Evolutionary conservation across 768 basidiomycete genomes (phyloP), one percentile per base, ranked within the genome.

Genomic region (Cystofilobasidium bisporidii): DNA sequence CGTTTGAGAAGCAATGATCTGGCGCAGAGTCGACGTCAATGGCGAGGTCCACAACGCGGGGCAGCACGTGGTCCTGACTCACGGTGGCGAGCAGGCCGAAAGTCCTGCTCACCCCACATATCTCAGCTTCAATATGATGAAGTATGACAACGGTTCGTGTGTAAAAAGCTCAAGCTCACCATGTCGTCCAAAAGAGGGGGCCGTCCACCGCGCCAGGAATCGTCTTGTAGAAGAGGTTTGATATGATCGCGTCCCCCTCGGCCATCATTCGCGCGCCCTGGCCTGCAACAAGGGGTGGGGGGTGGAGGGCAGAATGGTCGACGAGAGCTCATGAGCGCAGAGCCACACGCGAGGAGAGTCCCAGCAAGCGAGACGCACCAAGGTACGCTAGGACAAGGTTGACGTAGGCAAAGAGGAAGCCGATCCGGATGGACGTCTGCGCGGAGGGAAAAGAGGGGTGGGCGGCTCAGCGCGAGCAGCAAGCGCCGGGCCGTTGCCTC

Each of bases 1-100:
- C 11, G 86, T 84, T 75, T 85, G 83, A 6, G 84, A 85, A 14
- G 84, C 85, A 47, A 85, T 81, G 59, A 84, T 77, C 83, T 84
- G 61, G 15, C 64, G 36, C 6, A 36, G 36, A 5, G 36, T 12
- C 5, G 36, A 5, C 6, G 36, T 5, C 5, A 36, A 36, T 5
- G n/a, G n/a, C n/a, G 36, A 36, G 36, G 5, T 36, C 36, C 11
- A 17, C 5, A 30, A 24, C 58, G 41, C 22, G 24, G 22, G n/a
- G 33, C 26, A 22, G 28, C 11, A 17, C 80, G 72, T 70, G n/a
- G n/a, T n/a, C n/a, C n/a, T n/a, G n/a, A n/a, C n/a, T n/a, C n/a
- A 86, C 83, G 11, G 85, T 86, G 0, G 86, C 85, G 8, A 60
- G 41, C 3, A 60, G 59, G 24, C 59, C 59, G 17, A 60, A 60